These are phyloP conservation scores for Pseudotsuga menziesii DNA, from an alignment of 75 land plant species.

Conservation along the genomic window DNA sequence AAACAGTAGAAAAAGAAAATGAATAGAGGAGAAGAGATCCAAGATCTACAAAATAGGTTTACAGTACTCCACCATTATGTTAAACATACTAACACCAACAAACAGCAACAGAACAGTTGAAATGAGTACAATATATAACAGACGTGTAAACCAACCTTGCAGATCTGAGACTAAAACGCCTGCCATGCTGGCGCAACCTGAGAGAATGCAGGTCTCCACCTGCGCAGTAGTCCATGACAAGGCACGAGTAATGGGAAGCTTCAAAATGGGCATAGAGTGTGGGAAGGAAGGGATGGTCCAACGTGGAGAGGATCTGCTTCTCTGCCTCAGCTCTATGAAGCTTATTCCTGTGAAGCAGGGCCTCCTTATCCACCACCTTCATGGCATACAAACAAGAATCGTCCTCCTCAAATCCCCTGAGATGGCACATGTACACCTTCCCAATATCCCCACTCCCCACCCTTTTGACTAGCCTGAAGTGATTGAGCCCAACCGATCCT, in stretches of 20 bases:
- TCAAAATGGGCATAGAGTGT: constrained; percentile 64
- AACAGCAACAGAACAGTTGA: neutral
- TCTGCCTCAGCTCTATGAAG: constrained; percentile 45
- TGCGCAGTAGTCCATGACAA: constrained; percentile 72
- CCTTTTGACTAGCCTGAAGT: constrained; percentile 60
- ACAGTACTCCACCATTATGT: neutral
- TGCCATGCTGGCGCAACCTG: constrained; percentile 34
- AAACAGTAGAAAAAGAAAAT: too few species aligned
- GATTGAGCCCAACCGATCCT: constrained; percentile 53
- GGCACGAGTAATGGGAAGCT: constrained; percentile 55
- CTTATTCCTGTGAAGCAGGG: constrained; percentile 26
- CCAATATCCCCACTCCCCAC: constrained; percentile 85
- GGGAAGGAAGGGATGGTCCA: constrained; percentile 82
- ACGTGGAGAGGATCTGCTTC: constrained; percentile 32
- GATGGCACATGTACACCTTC: constrained; percentile 63
- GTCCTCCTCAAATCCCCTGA: constrained; percentile 28
- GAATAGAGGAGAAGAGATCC: too few species aligned
- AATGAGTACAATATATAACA: neutral
- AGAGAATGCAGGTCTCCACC: constrained; percentile 72
- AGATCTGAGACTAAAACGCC: constrained; percentile 17
- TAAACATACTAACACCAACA: too few species aligned
- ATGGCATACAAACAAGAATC: constrained; percentile 47
- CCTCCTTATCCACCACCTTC: constrained; percentile 66
- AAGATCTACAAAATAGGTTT: too few species aligned
- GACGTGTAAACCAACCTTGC: constrained; percentile 6